Base-by-base conservation (phyloP, 257 asterid genomes). In the Paraleonurus japonicus region DNA sequence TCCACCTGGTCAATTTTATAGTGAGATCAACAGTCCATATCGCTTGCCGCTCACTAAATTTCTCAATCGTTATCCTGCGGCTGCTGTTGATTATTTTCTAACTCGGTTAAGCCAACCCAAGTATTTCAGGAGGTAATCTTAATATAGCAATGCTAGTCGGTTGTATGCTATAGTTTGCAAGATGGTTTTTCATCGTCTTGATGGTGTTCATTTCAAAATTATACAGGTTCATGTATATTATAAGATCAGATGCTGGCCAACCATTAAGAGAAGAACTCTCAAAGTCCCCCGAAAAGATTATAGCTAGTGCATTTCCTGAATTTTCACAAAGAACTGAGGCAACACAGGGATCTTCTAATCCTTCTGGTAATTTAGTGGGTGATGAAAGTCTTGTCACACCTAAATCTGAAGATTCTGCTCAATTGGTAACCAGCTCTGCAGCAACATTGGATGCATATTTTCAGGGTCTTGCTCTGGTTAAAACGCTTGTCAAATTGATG, bases 1-100 rank as follows among this genome's bases (percentile, higher is more conserved):
- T 75, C 97, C 94, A n/a, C 86, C 97, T 69, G 98, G 95, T 71
- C 99, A 89, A 74, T 92, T 84, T 79, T 95, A 95, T 73, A 95
- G 99, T 78, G 97, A 89, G 89, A 95, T 95, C 81, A 95, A 95
- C 83, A 92, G 98, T 81, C 99, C 99, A 26, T 95, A 95, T 82
- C 94, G 99, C 74, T 85, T 95, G 60, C 97, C 99, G 37, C 90
- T 95, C 71, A 95, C 99, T 54, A 95, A 95, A 76, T 95, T 95
- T 81, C 89, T 95, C 61, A 95, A 95, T 75, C 92, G 98, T 33
- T 95, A 92, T 72, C 92, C 99, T 12, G 83, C 97, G 55, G 88
- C 85, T 45, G 95, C 99, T 71, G 92, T 95, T 71, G 98, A 95
- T 85, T 95, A 92, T 84, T 95, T 95, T 81, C 96, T 95, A 79